Base-by-base conservation (phyloP, 1,284 basidiomycete genomes). In the Cutaneotrichosporon cavernicola region DNA sequence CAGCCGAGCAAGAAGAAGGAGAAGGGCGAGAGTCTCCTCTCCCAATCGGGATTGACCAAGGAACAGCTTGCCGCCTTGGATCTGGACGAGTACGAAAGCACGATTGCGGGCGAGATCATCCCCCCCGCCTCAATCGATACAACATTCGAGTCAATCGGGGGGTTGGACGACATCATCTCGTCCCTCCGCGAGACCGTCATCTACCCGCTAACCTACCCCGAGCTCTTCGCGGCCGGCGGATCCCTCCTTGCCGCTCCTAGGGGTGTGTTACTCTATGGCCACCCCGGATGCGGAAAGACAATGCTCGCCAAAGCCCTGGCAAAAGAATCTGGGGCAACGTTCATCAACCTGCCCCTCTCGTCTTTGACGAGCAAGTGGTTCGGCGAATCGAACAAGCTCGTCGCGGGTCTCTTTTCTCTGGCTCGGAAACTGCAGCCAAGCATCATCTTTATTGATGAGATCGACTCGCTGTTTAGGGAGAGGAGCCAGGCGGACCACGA, bases 321-420 rank as follows among this genome's bases (percentile, higher is more conserved):
- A 6, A 93, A 97, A 77, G 96, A 99, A 83, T 92, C 90, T 16
- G 91, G 92, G 30, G 97, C 97, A 22, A 97, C 94, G 0, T 99
- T 99, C 77, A 92, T 96, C 83, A 93, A 94, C 80, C 88, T 94
- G 66, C 87, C 90, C 4, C 78, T 85, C 16, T 84, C 83, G 10
- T 84, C 82, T 34, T 73, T 84, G 72, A 80, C 91, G 43, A 91
- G 90, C 82, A 95, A 96, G 81, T 97, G 94, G 96, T 98, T 95
- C 72, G 97, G 96, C 61, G 96, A 99, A 81, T 93, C 90, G 13
- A 99, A 99, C 82, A 99, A 98, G 82, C 89, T 99, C 57, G 94
- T 99, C 11, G 90, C 90, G 2, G 96, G 90, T 0, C 79, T 90
- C 47, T 90, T 91, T 79, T 86, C 86, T 8, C 83, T 91, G n/a